A percentile compares a stretch with the other conserved stretches of the same genome.
phyloP scores from a whole-genome alignment of 2,329 filamentous ascomycete genomes.

The Dactylellina leptospora region DNA sequence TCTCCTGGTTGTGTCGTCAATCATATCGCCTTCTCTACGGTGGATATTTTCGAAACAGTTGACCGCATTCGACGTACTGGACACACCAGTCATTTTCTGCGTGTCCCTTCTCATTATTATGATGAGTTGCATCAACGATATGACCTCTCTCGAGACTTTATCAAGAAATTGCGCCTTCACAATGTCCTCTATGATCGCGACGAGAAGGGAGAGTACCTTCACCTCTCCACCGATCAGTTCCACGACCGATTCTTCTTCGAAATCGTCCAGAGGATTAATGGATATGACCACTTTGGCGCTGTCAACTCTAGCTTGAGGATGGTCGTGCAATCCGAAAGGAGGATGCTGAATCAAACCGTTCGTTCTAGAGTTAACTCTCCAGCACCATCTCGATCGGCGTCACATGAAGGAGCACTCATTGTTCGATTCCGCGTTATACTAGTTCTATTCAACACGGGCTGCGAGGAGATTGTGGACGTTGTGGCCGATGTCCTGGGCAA shows the following conservation, averaged over 20 bases:
- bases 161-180: constrained; percentile 45
- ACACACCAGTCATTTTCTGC: constrained; percentile 52
- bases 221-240: constrained; percentile 54
- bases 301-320: constrained; percentile 52
- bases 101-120: constrained; percentile 53
- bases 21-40: constrained; percentile 52
- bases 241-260: constrained; percentile 55
- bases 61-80: constrained; percentile 51
- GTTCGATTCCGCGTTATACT: constrained; percentile 62
- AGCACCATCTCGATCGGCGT: constrained; percentile 42
- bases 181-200: constrained; percentile 54
- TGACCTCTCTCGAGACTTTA: constrained; percentile 52
- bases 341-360: constrained; percentile 49
- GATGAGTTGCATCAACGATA: constrained; percentile 53
- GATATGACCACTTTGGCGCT: constrained; percentile 53
- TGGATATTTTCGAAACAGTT: constrained; percentile 53
- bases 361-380: constrained; percentile 49
- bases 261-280: constrained; percentile 53
- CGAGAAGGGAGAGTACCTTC: constrained; percentile 54
- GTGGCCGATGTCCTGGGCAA: constrained; percentile 84
- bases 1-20: constrained; percentile 53
- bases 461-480: constrained; percentile 76
- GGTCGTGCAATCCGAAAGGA: constrained; percentile 51
- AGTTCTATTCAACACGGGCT: constrained; percentile 74
- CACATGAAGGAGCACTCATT: constrained; percentile 40